Conservation (phyloP, 2,329 filamentous ascomycete species). For the Alternaria consortialis region DNA sequence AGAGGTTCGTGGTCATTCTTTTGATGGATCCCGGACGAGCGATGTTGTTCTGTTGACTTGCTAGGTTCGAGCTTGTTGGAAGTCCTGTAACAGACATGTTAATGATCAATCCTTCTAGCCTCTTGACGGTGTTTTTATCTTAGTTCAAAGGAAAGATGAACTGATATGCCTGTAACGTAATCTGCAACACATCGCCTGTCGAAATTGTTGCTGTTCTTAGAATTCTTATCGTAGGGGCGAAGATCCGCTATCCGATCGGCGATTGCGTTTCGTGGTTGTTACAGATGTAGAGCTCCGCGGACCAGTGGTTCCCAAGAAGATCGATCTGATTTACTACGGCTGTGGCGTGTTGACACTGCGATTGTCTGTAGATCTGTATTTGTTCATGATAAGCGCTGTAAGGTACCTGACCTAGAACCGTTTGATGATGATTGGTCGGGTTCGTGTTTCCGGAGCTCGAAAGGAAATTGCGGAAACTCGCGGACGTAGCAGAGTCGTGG, state of each 20-base stretch:
- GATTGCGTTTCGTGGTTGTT: neutral
- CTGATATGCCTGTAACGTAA: too few species aligned
- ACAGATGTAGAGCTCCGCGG: neutral
- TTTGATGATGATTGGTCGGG: conserved; percentile 5
- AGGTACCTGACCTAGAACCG: conserved; percentile 8
- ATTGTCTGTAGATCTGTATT: conserved; percentile 9
- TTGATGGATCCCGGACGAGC: too few species aligned
- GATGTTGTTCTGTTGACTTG: too few species aligned
- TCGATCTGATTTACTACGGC: neutral
- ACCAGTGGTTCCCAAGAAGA: neutral
- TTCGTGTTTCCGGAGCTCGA: neutral
- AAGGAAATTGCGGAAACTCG: neutral
- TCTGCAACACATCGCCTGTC: neutral
- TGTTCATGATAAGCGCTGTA: conserved; percentile 7
- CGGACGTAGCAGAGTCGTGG: neutral
- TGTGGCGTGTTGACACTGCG: conserved; percentile 9
- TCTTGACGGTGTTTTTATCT: too few species aligned
- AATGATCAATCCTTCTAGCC: too few species aligned
- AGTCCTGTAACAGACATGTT: too few species aligned
- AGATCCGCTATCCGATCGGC: neutral
- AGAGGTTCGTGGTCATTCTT: too few species aligned
- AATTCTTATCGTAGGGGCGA: neutral
- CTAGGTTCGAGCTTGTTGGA: too few species aligned
- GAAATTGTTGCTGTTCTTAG: neutral
- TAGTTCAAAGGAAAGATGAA: too few species aligned